Evolutionary conservation across 1,284 basidiomycete species (phyloP).

Genomic region (Salmacisia buchloeana): DNA sequence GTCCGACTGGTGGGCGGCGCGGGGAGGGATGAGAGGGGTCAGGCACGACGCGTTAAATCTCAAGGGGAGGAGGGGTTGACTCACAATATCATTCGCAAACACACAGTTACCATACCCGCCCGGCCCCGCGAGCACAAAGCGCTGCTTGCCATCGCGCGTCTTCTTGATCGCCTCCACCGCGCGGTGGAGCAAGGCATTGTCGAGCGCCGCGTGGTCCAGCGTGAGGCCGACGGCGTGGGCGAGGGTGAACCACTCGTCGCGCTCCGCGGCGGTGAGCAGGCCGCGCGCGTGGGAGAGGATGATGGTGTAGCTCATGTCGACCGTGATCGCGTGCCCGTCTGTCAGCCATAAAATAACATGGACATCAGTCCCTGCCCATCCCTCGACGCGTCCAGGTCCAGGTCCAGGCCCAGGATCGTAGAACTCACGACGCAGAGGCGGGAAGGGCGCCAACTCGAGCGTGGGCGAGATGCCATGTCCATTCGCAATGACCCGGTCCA

Average conservation of each 20-base stretch:
- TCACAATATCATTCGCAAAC: conserved; percentile 54
- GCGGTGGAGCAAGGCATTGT: conserved; percentile 50
- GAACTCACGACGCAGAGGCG: conserved; percentile 51
- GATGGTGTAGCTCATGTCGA: conserved; percentile 55
- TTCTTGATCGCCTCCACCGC: conserved; percentile 54
- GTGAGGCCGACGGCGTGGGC: conserved; percentile 52
- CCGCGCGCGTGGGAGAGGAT: conserved; percentile 53
- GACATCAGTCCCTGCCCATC: too few species aligned
- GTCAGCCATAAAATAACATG: too few species aligned
- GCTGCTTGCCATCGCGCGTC: conserved; percentile 54
- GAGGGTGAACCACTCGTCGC: conserved; percentile 54
- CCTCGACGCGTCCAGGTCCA: too few species aligned
- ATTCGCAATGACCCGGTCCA: conserved; percentile 56
- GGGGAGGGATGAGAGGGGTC: too few species aligned
- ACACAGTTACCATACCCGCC: conserved; percentile 52
- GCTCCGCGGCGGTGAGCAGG: conserved; percentile 51
- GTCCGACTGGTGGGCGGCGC: conserved; percentile 31
- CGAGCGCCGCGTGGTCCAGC: conserved; percentile 53
- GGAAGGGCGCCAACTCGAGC: conserved; percentile 51
- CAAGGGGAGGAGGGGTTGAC: background rate
- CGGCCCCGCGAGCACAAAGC: conserved; percentile 52
- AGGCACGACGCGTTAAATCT: background rate
- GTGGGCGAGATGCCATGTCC: conserved; percentile 55
- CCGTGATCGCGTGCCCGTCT: conserved; percentile 54
- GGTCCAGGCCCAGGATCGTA: too few species aligned